phyloP scores from a whole-genome alignment of 352 stramenopile species.

The Pythium scleroteichum region DNA sequence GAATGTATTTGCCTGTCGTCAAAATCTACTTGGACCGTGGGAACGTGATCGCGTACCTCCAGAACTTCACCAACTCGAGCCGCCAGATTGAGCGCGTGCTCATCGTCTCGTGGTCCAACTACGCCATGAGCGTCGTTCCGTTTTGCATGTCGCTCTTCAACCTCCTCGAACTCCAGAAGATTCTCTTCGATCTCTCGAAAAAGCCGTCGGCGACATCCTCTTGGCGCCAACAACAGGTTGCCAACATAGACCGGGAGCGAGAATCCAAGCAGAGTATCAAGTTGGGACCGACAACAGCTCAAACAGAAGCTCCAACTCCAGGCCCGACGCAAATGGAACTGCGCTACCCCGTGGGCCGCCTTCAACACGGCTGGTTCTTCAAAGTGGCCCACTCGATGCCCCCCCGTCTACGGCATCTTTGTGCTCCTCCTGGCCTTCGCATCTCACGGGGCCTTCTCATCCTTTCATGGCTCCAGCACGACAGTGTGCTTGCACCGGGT shows the following conservation, averaged over 20 bases:
- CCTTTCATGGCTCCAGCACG: neutral
- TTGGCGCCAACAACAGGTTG: too few relatives aligned
- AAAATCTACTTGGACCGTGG: neutral
- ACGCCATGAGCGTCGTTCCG: constrained; percentile 15
- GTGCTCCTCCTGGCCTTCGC: neutral
- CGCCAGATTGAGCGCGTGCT: constrained; percentile 17
- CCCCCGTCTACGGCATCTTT: constrained; percentile 5
- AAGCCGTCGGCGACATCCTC: neutral
- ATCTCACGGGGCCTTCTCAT: neutral
- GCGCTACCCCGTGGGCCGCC: neutral
- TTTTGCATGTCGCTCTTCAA: constrained; percentile 18
- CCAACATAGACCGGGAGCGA: neutral
- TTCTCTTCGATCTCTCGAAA: neutral
- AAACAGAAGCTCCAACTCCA: too few relatives aligned
- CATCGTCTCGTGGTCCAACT: neutral
- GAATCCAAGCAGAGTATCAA: neutral
- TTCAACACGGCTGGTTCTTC: neutral
- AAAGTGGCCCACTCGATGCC: neutral
- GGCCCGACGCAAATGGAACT: neutral
- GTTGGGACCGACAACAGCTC: too few relatives aligned
- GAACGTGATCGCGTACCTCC: neutral
- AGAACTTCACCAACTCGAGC: neutral
- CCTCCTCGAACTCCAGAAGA: constrained; percentile 5
- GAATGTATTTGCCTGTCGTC: constrained; percentile 24
- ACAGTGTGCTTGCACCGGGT: constrained; percentile 4